A percentile compares a stretch with the other conserved stretches of the same genome.
These are phyloP conservation scores for Trametes versicolor DNA, from an alignment of 1,284 basidiomycete species.

Conservation along the genomic window DNA sequence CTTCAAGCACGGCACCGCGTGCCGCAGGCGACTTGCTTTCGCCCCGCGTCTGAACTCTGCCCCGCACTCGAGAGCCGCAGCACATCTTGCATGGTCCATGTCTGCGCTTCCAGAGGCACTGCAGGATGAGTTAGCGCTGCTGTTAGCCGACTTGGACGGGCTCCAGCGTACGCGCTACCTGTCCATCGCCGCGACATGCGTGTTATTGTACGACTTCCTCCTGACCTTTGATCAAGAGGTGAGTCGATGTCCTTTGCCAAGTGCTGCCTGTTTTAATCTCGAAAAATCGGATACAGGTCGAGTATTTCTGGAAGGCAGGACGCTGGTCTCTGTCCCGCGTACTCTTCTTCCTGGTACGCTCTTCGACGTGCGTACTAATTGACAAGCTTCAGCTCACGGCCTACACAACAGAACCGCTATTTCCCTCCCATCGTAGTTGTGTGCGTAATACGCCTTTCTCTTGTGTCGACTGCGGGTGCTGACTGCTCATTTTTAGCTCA, in stretches of 20 bases:
- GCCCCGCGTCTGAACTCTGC: constrained; percentile 7
- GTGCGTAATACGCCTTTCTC: constrained; percentile 29
- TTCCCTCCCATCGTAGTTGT: constrained; percentile 31
- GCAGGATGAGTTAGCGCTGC: constrained; percentile 20
- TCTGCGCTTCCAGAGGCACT: constrained; percentile 12
- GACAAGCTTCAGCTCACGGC: constrained; percentile 1
- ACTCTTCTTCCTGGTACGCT: constrained; percentile 39
- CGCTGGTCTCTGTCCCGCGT: constrained; percentile 39
- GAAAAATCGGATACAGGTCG: constrained; percentile 26
- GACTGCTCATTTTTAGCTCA: not conserved
- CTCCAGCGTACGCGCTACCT: constrained; percentile 31
- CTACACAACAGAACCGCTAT: constrained; percentile 39
- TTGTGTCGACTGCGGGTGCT: not conserved
- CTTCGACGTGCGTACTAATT: not conserved
- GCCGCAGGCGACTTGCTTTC: constrained; percentile 10
- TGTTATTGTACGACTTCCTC: constrained; percentile 35
- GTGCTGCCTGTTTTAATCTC: too few relatives aligned
- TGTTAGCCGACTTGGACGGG: constrained; percentile 28
- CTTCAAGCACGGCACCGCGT: constrained; percentile 12
- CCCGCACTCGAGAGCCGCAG: constrained; percentile 7
- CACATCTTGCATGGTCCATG: constrained; percentile 22
- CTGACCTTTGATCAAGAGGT: constrained; percentile 42
- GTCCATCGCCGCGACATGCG: constrained; percentile 26
- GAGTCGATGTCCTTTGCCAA: not conserved
- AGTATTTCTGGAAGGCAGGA: constrained; percentile 41